phyloP scores from a whole-genome alignment of 768 basidiomycete species.

The Glaciozyma martinii region DNA sequence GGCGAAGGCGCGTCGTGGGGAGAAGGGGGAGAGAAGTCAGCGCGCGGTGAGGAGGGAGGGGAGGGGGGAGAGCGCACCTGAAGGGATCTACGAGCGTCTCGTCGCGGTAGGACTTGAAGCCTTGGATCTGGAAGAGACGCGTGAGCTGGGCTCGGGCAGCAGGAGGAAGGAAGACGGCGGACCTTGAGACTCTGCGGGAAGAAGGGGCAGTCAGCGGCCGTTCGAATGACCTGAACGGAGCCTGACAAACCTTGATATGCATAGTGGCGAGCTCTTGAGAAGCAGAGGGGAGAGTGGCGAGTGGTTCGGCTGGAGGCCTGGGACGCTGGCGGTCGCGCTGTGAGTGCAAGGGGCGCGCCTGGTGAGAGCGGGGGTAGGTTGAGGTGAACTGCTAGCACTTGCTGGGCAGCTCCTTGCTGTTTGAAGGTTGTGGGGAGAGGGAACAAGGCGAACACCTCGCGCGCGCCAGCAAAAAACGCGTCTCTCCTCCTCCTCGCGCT shows the following conservation, averaged over 20 bases:
- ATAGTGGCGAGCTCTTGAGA: neutral
- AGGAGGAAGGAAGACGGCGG: neutral
- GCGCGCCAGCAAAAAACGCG: no score
- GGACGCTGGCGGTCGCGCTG: no score
- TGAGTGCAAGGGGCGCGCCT: no score
- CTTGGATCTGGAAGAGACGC: slow-evolving; percentile 53
- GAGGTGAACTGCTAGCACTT: no score
- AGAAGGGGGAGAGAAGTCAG: neutral
- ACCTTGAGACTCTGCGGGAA: neutral
- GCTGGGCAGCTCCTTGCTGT: no score
- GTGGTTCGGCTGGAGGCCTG: no score
- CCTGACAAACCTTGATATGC: neutral
- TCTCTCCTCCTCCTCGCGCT: no score
- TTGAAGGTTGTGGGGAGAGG: no score
- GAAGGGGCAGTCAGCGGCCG: neutral
- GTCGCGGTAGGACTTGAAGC: slow-evolving; percentile 83
- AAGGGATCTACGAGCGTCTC: slow-evolving; percentile 72
- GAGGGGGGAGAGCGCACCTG: slow-evolving; percentile 39
- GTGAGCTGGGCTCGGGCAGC: neutral
- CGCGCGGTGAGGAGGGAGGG: neutral
- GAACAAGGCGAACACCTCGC: no score
- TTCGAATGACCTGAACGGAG: neutral
- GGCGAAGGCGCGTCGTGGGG: neutral
- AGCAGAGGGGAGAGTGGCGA: no score
- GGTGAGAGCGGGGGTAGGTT: no score